phyloP scores from a whole-genome alignment of 305 asterid species.

The Lippia alba region DNA sequence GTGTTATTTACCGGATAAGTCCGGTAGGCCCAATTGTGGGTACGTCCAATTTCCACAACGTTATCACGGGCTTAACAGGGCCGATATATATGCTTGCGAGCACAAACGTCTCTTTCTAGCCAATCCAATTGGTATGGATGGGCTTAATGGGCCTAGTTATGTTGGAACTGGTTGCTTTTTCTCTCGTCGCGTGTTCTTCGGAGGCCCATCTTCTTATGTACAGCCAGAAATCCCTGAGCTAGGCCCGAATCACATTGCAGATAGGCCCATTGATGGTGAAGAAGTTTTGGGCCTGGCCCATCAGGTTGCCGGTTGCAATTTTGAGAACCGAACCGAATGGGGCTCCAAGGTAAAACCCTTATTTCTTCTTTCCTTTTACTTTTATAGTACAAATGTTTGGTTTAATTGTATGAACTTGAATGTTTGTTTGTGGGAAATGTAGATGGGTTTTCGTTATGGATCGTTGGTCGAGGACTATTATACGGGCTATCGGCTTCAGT shows the following conservation, averaged over 20 bases:
- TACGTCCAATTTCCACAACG: conserved; percentile 79
- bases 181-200: conserved; percentile 65
- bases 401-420: neutral
- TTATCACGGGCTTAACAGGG: conserved; percentile 67
- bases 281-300: conserved; percentile 50
- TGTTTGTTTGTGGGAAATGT: conserved; percentile 3
- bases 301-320: conserved; percentile 61
- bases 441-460: conserved; percentile 84
- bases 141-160: conserved; percentile 64
- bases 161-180: conserved; percentile 90
- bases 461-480: conserved; percentile 81
- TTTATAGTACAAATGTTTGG: too few species aligned
- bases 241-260: conserved; percentile 47
- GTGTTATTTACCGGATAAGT: conserved; percentile 50
- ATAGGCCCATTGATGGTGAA: conserved; percentile 43
- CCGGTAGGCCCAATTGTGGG: conserved; percentile 52
- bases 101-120: conserved; percentile 49
- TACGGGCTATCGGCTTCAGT: conserved; percentile 74
- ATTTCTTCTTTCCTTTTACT: too few species aligned
- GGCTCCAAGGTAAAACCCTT: conserved; percentile 62
- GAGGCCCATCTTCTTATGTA: conserved; percentile 48
- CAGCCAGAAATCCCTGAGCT: conserved; percentile 57
- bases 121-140: conserved; percentile 75
- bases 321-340: conserved; percentile 63
- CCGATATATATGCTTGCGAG: conserved; percentile 72